phyloP scores from a whole-genome alignment of 495 filamentous ascomycete species.

The Trichoderma virens region DNA sequence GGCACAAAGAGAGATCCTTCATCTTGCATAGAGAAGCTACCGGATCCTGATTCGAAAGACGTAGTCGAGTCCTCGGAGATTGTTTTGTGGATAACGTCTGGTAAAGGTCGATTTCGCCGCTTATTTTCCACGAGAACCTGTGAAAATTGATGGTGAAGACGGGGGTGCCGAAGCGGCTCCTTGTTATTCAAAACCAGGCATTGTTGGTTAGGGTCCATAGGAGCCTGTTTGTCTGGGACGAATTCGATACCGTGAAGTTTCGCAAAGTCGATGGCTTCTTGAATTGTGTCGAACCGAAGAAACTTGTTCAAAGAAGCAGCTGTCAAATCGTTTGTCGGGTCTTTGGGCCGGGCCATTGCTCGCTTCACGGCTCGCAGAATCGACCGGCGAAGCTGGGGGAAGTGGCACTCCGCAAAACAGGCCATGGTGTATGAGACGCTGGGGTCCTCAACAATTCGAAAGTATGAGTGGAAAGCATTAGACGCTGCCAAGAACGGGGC shows the following conservation, averaged over 20 bases:
- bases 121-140: constrained; percentile 32
- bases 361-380: constrained; percentile 62
- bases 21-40: not conserved
- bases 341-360: constrained; percentile 52
- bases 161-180: constrained; percentile 19
- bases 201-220: not conserved
- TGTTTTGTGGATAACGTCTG: constrained; percentile 26
- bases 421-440: constrained; percentile 83
- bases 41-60: not conserved
- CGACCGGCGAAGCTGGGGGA: constrained; percentile 68
- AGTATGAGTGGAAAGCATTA: constrained; percentile 60
- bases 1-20: not conserved
- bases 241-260: constrained; percentile 62
- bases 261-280: constrained; percentile 62
- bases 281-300: constrained; percentile 65
- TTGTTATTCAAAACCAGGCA: constrained; percentile 7
- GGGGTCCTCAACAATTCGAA: constrained; percentile 60
- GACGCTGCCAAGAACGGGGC: constrained; percentile 16
- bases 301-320: constrained; percentile 54
- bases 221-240: constrained; percentile 15
- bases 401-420: constrained; percentile 87
- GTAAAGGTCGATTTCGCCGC: constrained; percentile 26
- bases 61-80: constrained; percentile 19
- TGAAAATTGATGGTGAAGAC: constrained; percentile 30
- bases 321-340: constrained; percentile 70